These are phyloP conservation scores for Megacollybia marginata DNA, from an alignment of 768 basidiomycete genomes.

Conservation along the genomic window DNA sequence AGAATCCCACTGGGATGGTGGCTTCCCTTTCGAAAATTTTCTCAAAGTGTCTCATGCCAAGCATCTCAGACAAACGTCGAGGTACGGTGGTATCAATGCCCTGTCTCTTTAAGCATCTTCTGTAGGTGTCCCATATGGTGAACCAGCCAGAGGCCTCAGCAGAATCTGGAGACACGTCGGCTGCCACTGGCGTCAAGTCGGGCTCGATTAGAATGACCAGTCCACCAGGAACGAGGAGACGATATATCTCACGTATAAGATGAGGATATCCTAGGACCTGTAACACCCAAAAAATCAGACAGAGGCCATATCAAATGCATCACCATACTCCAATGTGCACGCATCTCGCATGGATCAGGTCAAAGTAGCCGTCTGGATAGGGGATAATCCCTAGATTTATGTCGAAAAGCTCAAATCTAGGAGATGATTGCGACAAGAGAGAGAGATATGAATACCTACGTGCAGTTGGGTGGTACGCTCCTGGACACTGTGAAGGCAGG, in stretches of 20 bases:
- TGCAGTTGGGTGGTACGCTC: constrained; percentile 64
- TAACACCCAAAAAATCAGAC: background rate
- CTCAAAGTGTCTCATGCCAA: constrained; percentile 46
- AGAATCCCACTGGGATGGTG: constrained; percentile 62
- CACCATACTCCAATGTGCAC: constrained; percentile 57
- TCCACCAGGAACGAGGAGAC: constrained; percentile 65
- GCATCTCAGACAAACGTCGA: constrained; percentile 40
- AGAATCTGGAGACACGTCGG: constrained; percentile 24
- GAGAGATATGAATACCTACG: constrained; percentile 33
- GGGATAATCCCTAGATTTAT: constrained; percentile 54
- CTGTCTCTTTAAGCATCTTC: constrained; percentile 42
- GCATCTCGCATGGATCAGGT: constrained; percentile 64
- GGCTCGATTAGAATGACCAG: constrained; percentile 61
- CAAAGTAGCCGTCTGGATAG: constrained; percentile 56
- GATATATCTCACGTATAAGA: constrained; percentile 52
- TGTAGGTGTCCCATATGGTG: constrained; percentile 56
- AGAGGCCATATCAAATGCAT: constrained; percentile 7
- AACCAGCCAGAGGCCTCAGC: constrained; percentile 52
- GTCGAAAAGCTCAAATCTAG: constrained; percentile 67
- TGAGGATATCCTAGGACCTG: constrained; percentile 59
- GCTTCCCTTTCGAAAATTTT: constrained; percentile 47
- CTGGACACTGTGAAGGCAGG: constrained; percentile 22
- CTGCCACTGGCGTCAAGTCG: constrained; percentile 43
- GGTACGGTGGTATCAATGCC: constrained; percentile 55
- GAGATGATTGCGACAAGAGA: constrained; percentile 4